These are phyloP conservation scores for Apiospora marii DNA, from an alignment of 2,329 filamentous ascomycete species.

Conservation along the genomic window DNA sequence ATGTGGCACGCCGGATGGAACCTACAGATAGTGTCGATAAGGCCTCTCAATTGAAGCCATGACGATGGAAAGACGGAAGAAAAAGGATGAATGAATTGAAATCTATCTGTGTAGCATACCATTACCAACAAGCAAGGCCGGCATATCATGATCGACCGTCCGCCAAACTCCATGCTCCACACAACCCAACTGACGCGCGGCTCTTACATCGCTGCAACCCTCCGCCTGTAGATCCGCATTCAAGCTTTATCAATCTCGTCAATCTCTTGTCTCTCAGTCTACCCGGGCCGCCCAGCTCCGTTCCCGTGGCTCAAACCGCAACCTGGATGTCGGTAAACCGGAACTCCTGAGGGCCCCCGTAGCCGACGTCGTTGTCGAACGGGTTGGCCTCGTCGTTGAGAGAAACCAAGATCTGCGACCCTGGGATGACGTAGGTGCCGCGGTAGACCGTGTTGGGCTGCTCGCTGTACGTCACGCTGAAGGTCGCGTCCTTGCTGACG, in stretches of 20 bases:
- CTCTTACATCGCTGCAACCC: background rate
- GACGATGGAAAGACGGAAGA: background rate
- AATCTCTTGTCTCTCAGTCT: background rate
- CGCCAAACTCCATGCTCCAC: background rate
- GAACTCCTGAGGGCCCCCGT: background rate
- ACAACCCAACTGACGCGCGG: background rate
- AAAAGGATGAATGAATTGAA: background rate
- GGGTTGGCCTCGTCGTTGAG: background rate
- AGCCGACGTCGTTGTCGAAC: constrained; percentile 6
- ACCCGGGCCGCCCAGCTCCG: background rate
- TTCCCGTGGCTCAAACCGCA: no score
- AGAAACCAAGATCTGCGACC: background rate
- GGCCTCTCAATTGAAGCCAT: background rate
- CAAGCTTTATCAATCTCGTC: background rate
- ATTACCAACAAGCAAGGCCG: background rate
- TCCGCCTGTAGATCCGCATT: background rate
- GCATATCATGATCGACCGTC: background rate
- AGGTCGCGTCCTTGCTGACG: constrained; percentile 4
- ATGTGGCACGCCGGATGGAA: background rate
- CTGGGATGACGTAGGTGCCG: background rate
- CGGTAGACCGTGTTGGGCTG: background rate
- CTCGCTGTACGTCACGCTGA: background rate
- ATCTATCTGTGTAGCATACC: background rate
- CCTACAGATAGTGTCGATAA: background rate
- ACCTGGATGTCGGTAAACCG: background rate